These are phyloP conservation scores for Saxispiralis lemnorum DNA, from an alignment of 495 filamentous ascomycete species.

Conservation along the genomic window DNA sequence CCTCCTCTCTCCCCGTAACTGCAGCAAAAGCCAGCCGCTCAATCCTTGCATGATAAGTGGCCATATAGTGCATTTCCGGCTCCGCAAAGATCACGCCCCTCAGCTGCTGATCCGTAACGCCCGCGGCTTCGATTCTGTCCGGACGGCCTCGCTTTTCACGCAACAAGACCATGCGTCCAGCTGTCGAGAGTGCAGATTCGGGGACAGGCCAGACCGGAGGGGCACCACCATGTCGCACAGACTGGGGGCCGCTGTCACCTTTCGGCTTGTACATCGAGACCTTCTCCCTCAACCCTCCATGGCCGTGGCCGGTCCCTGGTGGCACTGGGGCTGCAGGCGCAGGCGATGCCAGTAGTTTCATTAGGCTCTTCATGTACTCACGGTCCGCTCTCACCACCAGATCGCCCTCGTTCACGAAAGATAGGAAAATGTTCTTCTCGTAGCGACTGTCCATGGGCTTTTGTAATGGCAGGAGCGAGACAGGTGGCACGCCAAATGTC, in stretches of 20 bases:
- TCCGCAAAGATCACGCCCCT: slow-evolving; percentile 58
- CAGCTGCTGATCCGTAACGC: slow-evolving; percentile 40
- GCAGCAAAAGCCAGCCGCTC: slow-evolving; percentile 49
- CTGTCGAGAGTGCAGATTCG: slow-evolving; percentile 41
- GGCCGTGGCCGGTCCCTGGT: not conserved
- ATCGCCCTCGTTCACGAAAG: slow-evolving; percentile 72
- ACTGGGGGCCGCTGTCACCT: not conserved
- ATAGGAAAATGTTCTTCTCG: slow-evolving; percentile 50
- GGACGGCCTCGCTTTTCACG: slow-evolving; percentile 24
- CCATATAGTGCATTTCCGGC: slow-evolving; percentile 63
- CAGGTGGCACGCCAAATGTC: slow-evolving; percentile 63
- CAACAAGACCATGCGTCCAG: slow-evolving; percentile 49
- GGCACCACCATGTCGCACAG: slow-evolving; percentile 1
- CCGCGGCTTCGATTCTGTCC: slow-evolving; percentile 40
- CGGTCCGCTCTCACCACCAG: slow-evolving; percentile 57
- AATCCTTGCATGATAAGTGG: slow-evolving; percentile 49
- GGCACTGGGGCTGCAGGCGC: slow-evolving; percentile 26
- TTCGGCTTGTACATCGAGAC: slow-evolving; percentile 2
- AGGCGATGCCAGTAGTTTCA: slow-evolving; percentile 43
- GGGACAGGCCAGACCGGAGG: slow-evolving; percentile 42
- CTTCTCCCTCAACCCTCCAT: slow-evolving; percentile 3
- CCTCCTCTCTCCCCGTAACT: slow-evolving; percentile 30
- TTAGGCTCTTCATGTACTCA: slow-evolving; percentile 49
- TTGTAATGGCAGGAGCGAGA: slow-evolving; percentile 49
- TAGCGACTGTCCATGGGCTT: slow-evolving; percentile 32